Percentiles rank a stretch among this genome's conserved stretches.
Evolutionary conservation across 2,329 filamentous ascomycete species (phyloP).

Genomic region (Tolypocladium nubicola): DNA sequence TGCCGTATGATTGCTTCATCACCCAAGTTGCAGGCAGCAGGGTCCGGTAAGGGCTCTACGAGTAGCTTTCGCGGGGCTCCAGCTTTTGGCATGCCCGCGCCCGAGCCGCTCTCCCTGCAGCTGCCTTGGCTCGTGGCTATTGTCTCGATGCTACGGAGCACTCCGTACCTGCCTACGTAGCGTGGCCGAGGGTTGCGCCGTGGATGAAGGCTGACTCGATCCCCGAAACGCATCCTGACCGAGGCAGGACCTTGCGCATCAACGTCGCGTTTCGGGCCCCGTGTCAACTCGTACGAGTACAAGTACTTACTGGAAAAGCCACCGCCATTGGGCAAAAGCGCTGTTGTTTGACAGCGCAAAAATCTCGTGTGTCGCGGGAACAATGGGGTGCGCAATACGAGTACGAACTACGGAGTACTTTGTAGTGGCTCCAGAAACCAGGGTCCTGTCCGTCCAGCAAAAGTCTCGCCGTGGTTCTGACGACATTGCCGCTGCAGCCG

Average conservation of each 20-base stretch:
- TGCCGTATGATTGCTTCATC: neutral
- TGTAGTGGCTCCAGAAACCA: neutral
- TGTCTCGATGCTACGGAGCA: neutral
- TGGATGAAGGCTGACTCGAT: neutral
- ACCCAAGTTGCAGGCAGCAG: neutral
- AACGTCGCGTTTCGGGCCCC: neutral
- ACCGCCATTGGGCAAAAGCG: neutral
- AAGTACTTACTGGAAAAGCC: neutral
- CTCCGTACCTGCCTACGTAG: neutral
- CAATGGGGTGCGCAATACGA: neutral
- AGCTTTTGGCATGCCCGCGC: neutral
- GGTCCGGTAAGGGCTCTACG: neutral
- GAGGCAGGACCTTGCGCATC: neutral
- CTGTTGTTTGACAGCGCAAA: neutral
- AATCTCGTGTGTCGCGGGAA: neutral
- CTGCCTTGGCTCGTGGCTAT: neutral
- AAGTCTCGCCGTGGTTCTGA: neutral
- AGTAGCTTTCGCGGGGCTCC: neutral
- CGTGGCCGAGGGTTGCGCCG: neutral
- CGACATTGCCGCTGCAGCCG: neutral
- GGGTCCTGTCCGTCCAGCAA: neutral
- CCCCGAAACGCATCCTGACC: neutral
- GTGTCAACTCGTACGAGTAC: no score
- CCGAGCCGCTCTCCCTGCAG: neutral
- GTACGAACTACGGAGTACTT: no score